Evolutionary conservation across 2,329 filamentous ascomycete genomes (phyloP), one percentile per base, ranked within the genome.

Genomic region (Ceratocystis huliohia): DNA sequence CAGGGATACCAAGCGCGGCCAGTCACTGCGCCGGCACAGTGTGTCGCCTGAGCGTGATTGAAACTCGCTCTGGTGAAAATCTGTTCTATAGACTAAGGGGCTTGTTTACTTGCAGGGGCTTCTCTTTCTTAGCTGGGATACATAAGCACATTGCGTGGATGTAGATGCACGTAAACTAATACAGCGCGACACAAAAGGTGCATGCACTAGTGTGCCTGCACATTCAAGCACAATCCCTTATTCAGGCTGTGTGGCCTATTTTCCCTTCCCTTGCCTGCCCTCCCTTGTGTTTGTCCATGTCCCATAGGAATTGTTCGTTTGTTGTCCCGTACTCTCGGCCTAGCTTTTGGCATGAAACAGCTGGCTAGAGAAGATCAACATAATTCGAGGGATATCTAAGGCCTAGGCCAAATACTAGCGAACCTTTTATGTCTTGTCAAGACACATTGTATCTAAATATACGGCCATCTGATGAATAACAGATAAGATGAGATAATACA

Each of bases 171-270:
- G 17, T 37, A 17, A 20, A 59, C 56, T 59, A 30, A n/a, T 33
- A 59, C 56, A 33, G 15, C 15, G 22, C 48, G 48, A 25, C 22
- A 28, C 22, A 22, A 25, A 53, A 25, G 22, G 15, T 53, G 48
- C 48, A 53, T 50, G 46, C 46, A 30, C 25, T 57, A 30, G 25
- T 30, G 30, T 15, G 56, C 15, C 25, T n/a, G 28, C 10, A 8
- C 17, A 59, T 37, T 59, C 56, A 59, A 59, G 33, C 28, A 37
- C 56, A 7, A 59, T 59, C 56, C 56, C 56, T 59, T 59, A 37
- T 8, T 33, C 56, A 59, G 56, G 56, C 56, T 30, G 56, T 37
- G 56, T n/a, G 28, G 56, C 22, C 48, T 53, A n/a, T 2, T 33
- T 37, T 22, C 8, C 2, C 3, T 59, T 20, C 56, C 56, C 53